A percentile compares a stretch with the other conserved stretches of the same genome.
phyloP scores from a whole-genome alignment of 257 asterid genomes.

The Paulownia fortunei region DNA sequence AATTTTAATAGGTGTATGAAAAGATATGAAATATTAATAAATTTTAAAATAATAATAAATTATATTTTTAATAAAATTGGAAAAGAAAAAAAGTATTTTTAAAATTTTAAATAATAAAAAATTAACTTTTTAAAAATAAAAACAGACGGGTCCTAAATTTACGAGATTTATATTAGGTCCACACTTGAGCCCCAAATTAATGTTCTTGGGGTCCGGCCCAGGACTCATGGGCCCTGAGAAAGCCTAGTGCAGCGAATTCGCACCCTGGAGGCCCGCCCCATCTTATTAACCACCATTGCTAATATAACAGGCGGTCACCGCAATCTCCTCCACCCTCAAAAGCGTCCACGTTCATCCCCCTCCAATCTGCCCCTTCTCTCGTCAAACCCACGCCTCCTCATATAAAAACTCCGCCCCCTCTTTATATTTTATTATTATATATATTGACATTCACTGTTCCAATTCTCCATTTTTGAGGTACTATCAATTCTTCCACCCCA shows the following conservation, averaged over 20 bases:
- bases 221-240: too few relatives aligned
- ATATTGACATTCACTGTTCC: not conserved
- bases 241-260: not conserved
- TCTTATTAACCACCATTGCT: not conserved
- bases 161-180: too few relatives aligned
- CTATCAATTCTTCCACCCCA: not conserved
- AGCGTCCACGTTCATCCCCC: conserved; percentile 35
- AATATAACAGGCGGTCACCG: not conserved
- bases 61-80: too few relatives aligned
- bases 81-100: too few relatives aligned
- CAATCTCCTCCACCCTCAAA: not conserved
- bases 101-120: too few relatives aligned
- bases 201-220: too few relatives aligned
- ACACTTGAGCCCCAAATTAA: too few relatives aligned
- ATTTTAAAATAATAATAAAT: too few relatives aligned
- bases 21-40: too few relatives aligned
- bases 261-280: not conserved
- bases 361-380: conserved; percentile 26
- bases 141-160: too few relatives aligned
- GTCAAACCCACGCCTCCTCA: conserved; percentile 29
- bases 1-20: too few relatives aligned
- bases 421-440: not conserved
- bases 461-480: not conserved
- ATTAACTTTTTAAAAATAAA: too few relatives aligned
- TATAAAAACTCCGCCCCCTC: not conserved